Conservation (phyloP, 192 early-diverging fungal genomes). For the Coemansia sp. region DNA sequence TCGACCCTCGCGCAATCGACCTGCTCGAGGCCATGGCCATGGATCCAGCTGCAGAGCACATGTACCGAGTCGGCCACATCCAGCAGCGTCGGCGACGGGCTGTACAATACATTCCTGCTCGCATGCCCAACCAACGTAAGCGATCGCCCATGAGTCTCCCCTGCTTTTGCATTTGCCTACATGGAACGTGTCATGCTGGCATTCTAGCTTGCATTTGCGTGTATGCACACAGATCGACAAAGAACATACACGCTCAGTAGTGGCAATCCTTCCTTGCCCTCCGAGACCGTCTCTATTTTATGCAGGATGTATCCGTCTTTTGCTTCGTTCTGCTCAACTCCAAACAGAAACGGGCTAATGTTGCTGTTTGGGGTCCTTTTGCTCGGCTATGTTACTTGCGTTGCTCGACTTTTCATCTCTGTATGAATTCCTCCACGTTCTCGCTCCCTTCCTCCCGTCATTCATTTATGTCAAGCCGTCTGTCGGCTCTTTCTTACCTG, state of each 20-base stretch:
- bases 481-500: not conserved
- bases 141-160: not conserved
- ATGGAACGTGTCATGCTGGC: not conserved
- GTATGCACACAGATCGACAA: slow-evolving; percentile 1
- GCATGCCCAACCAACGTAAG: slow-evolving; percentile 26
- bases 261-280: not conserved
- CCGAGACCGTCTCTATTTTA: slow-evolving; percentile 1
- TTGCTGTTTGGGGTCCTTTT: not conserved
- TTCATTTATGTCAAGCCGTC: not conserved
- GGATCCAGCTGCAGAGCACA: slow-evolving; percentile 18
- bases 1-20: slow-evolving; percentile 23
- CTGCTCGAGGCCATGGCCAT: slow-evolving; percentile 28
- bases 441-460: not conserved
- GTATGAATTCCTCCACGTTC: not conserved
- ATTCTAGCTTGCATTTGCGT: not conserved
- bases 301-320: not conserved
- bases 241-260: slow-evolving; percentile 3
- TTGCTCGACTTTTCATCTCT: not conserved
- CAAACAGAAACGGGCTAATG: slow-evolving; percentile 1
- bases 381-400: not conserved
- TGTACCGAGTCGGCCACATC: slow-evolving; percentile 9
- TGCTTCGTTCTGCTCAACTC: not conserved
- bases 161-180: not conserved
- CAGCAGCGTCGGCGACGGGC: slow-evolving; percentile 33
- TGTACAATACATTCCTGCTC: slow-evolving; percentile 21